phyloP scores from a whole-genome alignment of 1,284 basidiomycete genomes.

The Cutaneotrichosporon sp. region DNA sequence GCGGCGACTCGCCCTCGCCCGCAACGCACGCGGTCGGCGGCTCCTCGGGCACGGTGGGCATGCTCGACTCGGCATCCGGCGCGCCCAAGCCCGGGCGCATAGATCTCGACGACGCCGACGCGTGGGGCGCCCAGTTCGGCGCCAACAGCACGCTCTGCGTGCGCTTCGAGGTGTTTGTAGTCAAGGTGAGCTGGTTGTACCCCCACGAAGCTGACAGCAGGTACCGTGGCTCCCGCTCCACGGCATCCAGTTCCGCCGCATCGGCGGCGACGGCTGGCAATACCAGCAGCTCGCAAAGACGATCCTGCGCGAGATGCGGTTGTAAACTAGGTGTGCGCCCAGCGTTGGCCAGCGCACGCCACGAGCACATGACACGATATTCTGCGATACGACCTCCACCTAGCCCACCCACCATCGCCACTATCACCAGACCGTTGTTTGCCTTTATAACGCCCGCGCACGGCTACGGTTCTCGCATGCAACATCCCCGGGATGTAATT shows the following conservation, averaged over 20 bases:
- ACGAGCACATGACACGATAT: conserved; percentile 7
- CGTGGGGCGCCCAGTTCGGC: conserved; percentile 35
- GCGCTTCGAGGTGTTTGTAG: conserved; percentile 89
- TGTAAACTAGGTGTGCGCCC: conserved; percentile 56
- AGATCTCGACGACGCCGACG: conserved; percentile 66
- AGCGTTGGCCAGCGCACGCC: conserved; percentile 2
- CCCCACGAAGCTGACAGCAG: conserved; percentile 58
- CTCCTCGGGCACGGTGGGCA: conserved; percentile 6
- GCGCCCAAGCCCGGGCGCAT: conserved; percentile 20
- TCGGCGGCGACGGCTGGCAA: conserved; percentile 93
- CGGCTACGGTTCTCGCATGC: conserved; percentile 5
- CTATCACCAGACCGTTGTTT: conserved; percentile 7
- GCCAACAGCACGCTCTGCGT: conserved; percentile 73
- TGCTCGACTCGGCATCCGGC: conserved; percentile 6
- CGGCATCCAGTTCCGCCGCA: conserved; percentile 92
- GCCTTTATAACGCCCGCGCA: conserved; percentile 9
- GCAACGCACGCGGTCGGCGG: conserved; percentile 5
- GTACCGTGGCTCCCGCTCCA: conserved; percentile 92
- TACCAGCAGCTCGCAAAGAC: conserved; percentile 95
- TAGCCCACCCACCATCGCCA: neutral
- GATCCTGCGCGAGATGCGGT: conserved; percentile 87
- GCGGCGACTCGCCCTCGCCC: conserved; percentile 15
- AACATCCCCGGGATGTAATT: conserved; percentile 8
- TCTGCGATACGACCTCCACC: conserved; percentile 3
- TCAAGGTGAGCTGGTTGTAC: conserved; percentile 66